These are phyloP conservation scores for Abeoforma whisleri DNA, from an alignment of 78 protist species.

Conservation along the genomic window DNA sequence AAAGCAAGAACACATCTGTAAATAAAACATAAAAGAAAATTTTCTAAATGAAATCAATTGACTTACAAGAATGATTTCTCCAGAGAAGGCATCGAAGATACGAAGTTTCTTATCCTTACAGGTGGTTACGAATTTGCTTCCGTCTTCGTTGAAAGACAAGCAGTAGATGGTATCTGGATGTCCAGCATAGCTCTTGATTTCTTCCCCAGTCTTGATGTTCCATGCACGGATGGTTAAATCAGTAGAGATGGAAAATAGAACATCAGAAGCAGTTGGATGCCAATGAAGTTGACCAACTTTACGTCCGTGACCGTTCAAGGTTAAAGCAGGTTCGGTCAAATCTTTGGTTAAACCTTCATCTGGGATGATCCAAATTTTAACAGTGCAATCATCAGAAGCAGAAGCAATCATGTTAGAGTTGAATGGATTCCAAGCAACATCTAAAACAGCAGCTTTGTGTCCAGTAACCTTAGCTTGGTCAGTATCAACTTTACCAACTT, in stretches of 20 bases:
- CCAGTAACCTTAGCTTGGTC: slow-evolving; percentile 67
- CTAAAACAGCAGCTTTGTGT: slow-evolving; percentile 78
- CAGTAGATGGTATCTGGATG: slow-evolving; percentile 65
- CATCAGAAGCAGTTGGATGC: slow-evolving; percentile 85
- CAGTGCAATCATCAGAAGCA: slow-evolving; percentile 84
- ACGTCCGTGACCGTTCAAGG: slow-evolving; percentile 79
- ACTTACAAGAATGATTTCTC: slow-evolving; percentile 16
- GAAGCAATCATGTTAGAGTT: slow-evolving; percentile 79
- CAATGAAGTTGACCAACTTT: slow-evolving; percentile 67
- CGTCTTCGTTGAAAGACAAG: slow-evolving; percentile 78
- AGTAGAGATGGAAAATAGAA: slow-evolving; percentile 67
- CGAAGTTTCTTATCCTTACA: slow-evolving; percentile 86
- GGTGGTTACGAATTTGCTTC: slow-evolving; percentile 64
- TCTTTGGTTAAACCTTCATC: slow-evolving; percentile 65
- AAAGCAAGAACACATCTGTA: too few relatives aligned
- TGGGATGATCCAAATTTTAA: slow-evolving; percentile 82
- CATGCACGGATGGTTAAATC: slow-evolving; percentile 63
- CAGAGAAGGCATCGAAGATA: slow-evolving; percentile 74
- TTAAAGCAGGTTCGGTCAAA: slow-evolving; percentile 48
- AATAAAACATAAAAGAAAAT: too few relatives aligned
- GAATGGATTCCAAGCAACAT: slow-evolving; percentile 87
- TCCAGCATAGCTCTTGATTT: slow-evolving; percentile 27
- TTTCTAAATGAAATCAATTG: too few relatives aligned
- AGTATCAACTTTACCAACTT: slow-evolving; percentile 32
- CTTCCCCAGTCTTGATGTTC: slow-evolving; percentile 77